These are phyloP conservation scores for Endoconidiophora laricicola DNA, from an alignment of 2,329 filamentous ascomycete genomes.

Conservation along the genomic window DNA sequence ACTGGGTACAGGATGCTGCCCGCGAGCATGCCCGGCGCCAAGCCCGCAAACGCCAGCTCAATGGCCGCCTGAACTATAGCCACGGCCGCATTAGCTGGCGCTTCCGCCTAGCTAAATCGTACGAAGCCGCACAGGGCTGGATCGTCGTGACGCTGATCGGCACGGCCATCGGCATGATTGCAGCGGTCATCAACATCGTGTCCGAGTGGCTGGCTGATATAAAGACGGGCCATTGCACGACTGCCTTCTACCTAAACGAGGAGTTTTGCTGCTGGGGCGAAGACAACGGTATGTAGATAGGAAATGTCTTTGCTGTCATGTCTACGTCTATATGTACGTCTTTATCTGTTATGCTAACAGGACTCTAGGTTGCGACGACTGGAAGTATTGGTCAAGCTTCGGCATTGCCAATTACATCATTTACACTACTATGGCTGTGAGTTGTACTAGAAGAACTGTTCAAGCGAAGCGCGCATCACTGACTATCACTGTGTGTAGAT, in stretches of 20 bases:
- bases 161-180: slow-evolving; percentile 81
- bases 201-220: slow-evolving; percentile 95
- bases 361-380: slow-evolving; percentile 57
- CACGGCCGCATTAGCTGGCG: slow-evolving; percentile 59
- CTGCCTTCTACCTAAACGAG: slow-evolving; percentile 93
- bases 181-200: slow-evolving; percentile 82
- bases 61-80: slow-evolving; percentile 45
- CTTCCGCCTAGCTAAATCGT: slow-evolving; percentile 65
- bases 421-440: slow-evolving; percentile 71
- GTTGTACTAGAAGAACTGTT: slow-evolving; percentile 15
- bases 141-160: slow-evolving; percentile 91
- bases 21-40: slow-evolving; percentile 74
- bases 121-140: slow-evolving; percentile 95
- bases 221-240: slow-evolving; percentile 89
- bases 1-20: slow-evolving; percentile 96
- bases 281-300: slow-evolving; percentile 45
- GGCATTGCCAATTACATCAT: slow-evolving; percentile 67
- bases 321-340: neutral
- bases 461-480: slow-evolving; percentile 9
- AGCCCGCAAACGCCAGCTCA: slow-evolving; percentile 53
- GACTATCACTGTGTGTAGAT: slow-evolving; percentile 29
- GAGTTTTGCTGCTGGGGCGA: slow-evolving; percentile 97
- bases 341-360: neutral
- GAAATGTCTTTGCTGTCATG: neutral
- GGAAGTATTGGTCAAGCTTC: slow-evolving; percentile 76